These are phyloP conservation scores for Fusarium tupiense DNA, from an alignment of 2,329 filamentous ascomycete species.

Conservation along the genomic window DNA sequence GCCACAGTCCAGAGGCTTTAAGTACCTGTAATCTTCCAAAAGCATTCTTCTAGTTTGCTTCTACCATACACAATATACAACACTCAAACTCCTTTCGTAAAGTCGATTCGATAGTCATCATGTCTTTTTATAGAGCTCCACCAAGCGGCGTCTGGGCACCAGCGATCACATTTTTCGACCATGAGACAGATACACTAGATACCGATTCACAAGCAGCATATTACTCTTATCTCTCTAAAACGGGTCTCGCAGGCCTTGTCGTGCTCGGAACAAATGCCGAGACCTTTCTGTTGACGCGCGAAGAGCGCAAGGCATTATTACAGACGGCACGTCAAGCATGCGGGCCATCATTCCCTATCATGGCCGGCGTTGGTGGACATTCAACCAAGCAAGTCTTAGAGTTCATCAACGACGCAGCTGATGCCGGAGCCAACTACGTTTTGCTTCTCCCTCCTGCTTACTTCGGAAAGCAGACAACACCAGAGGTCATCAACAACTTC, in stretches of 20 bases:
- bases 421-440: constrained; percentile 69
- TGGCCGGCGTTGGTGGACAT: constrained; percentile 74
- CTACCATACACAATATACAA: neutral
- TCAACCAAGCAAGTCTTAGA: constrained; percentile 71
- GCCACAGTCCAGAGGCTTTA: constrained; percentile 8
- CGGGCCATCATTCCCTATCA: constrained; percentile 86
- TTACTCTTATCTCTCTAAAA: constrained; percentile 60
- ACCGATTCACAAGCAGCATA: constrained; percentile 59
- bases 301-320: constrained; percentile 67
- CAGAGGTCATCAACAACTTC: constrained; percentile 68
- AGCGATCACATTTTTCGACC: constrained; percentile 64
- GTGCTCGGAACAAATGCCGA: constrained; percentile 67
- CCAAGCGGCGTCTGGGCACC: constrained; percentile 60
- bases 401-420: constrained; percentile 66
- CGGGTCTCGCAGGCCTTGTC: constrained; percentile 61
- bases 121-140: constrained; percentile 33
- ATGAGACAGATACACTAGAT: constrained; percentile 58
- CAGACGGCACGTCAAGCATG: constrained; percentile 74
- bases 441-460: constrained; percentile 71
- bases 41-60: neutral
- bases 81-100: neutral
- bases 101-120: neutral
- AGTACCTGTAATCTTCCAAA: constrained; percentile 23
- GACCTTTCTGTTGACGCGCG: constrained; percentile 65
- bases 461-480: constrained; percentile 70